phyloP scores from a whole-genome alignment of 768 basidiomycete species.

The Lactarius hatsudake region DNA sequence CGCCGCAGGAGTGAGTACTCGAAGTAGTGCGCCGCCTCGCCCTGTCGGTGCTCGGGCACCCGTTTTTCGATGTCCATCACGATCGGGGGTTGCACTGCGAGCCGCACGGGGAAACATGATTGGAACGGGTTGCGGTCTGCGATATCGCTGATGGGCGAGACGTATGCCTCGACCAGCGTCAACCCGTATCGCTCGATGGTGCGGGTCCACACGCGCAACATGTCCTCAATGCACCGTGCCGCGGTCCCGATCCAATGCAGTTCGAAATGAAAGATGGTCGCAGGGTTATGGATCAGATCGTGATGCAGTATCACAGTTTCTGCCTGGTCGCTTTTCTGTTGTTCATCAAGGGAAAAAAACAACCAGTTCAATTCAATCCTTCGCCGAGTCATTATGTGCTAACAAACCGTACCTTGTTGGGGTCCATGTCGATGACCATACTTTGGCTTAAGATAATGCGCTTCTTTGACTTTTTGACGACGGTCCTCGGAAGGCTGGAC shows the following conservation, averaged over 20 bases:
- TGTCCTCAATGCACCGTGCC: constrained; percentile 86
- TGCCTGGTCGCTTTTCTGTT: constrained; percentile 82
- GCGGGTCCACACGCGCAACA: constrained; percentile 75
- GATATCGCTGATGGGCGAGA: constrained; percentile 87
- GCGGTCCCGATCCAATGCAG: constrained; percentile 96
- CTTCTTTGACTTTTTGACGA: constrained; percentile 49
- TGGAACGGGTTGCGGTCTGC: constrained; percentile 86
- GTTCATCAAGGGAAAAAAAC: constrained; percentile 7
- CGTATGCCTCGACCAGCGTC: constrained; percentile 90
- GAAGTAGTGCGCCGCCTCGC: constrained; percentile 60
- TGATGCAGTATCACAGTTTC: constrained; percentile 88
- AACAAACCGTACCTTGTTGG: constrained; percentile 51
- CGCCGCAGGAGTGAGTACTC: constrained; percentile 74
- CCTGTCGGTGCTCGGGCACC: constrained; percentile 62
- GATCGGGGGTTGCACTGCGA: constrained; percentile 72
- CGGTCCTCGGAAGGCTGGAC: constrained; percentile 37
- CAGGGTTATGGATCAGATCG: constrained; percentile 93
- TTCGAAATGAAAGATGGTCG: constrained; percentile 96
- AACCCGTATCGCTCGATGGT: constrained; percentile 87
- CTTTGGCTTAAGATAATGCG: constrained; percentile 78
- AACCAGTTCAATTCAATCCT: neutral
- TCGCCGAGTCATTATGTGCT: no score
- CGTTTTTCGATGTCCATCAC: constrained; percentile 64
- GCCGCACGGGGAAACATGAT: constrained; percentile 78
- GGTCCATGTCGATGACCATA: constrained; percentile 88